Conservation (phyloP, 78 protist species). For the Emiliania huxleyi region DNA sequence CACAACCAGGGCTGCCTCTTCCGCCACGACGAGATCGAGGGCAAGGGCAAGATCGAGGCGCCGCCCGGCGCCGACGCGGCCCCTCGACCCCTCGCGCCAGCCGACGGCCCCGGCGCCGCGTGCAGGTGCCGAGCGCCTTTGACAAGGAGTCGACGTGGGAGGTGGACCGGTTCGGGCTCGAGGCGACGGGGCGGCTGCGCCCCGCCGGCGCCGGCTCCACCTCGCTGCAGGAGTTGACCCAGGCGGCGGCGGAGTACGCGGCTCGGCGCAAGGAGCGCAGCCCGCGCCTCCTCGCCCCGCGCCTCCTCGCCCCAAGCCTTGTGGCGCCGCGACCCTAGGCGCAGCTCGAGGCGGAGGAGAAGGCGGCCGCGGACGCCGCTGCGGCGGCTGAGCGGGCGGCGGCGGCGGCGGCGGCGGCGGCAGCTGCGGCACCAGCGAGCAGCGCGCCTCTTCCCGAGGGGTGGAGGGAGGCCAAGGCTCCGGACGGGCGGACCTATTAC, state of each 20-base stretch:
- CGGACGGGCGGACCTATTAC: not conserved
- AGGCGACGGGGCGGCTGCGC: not conserved
- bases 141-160: too few species aligned
- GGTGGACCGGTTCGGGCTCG: not conserved
- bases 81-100: too few species aligned
- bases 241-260: not conserved
- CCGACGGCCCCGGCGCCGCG: too few species aligned
- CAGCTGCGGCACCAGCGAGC: not conserved
- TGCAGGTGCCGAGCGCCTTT: too few species aligned
- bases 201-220: not conserved
- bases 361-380: not conserved
- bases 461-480: not conserved
- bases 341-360: not conserved
- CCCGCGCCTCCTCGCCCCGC: too few species aligned
- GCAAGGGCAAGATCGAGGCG: not conserved
- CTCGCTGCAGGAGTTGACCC: not conserved
- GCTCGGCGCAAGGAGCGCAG: not conserved
- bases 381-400: not conserved
- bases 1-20: constrained; percentile 24
- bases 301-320: too few species aligned
- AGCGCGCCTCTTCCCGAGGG: not conserved
- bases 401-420: not conserved
- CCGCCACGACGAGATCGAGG: constrained; percentile 19
- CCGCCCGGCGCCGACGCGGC: not conserved
- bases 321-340: too few species aligned